These are phyloP conservation scores for Salix exigua DNA, from an alignment of 345 rosid species.

Conservation along the genomic window DNA sequence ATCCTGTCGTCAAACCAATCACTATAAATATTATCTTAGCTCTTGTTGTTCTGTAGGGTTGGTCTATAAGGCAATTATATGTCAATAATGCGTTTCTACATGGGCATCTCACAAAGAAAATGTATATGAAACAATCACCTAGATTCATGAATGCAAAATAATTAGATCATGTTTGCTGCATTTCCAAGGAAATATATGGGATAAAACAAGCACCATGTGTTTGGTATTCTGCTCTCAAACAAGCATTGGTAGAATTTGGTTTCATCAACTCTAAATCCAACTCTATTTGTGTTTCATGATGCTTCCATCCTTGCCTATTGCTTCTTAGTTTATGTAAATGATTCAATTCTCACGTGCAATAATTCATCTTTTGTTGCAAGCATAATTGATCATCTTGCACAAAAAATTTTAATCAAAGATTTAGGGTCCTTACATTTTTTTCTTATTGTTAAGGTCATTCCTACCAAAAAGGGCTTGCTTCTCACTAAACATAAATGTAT, in stretches of 20 bases:
- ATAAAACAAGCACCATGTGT: background rate
- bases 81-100: background rate
- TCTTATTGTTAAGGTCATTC: background rate
- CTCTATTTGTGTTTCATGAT: background rate
- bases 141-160: background rate
- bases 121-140: accelerated
- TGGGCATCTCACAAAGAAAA: background rate
- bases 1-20: accelerated
- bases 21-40: accelerated
- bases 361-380: background rate
- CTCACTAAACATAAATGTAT: no score
- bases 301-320: background rate
- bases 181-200: background rate
- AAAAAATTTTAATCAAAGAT: no score
- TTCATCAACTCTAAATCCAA: background rate
- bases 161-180: background rate
- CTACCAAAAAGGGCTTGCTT: background rate
- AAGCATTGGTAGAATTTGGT: background rate
- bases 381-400: no score
- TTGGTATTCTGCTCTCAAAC: background rate
- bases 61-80: accelerated
- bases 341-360: background rate
- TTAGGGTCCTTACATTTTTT: background rate
- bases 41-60: background rate
- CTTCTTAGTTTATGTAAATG: background rate